Conservation (phyloP, 1,139 yeast species). For the Yamadazyma diddensiae region DNA sequence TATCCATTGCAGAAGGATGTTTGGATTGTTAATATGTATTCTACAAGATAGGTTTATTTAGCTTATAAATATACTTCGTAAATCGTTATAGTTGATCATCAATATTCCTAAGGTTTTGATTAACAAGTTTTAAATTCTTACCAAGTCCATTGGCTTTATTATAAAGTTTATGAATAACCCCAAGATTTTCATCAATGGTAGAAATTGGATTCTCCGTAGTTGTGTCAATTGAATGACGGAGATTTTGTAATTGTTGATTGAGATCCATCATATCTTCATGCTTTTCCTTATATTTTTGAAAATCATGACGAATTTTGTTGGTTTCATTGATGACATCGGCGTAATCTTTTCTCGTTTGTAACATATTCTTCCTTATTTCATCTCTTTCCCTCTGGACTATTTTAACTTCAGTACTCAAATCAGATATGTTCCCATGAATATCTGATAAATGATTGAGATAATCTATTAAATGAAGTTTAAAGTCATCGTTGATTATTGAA, state of each 20-base stretch:
- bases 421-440: slow-evolving; percentile 40
- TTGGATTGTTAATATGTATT: slow-evolving; percentile 7
- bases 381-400: slow-evolving; percentile 40
- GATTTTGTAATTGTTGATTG: slow-evolving; percentile 10
- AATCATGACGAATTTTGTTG: slow-evolving; percentile 33
- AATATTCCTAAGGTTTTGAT: slow-evolving; percentile 9
- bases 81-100: no score
- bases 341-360: slow-evolving; percentile 36
- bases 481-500: slow-evolving; percentile 25
- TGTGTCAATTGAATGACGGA: slow-evolving; percentile 5
- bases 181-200: slow-evolving; percentile 14
- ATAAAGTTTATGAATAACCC: slow-evolving; percentile 22
- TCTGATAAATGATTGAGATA: slow-evolving; percentile 33
- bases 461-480: slow-evolving; percentile 28
- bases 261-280: slow-evolving; percentile 22
- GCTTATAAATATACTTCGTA: slow-evolving; percentile 1
- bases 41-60: no score
- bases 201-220: slow-evolving; percentile 7
- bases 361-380: slow-evolving; percentile 37
- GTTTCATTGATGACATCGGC: slow-evolving; percentile 37
- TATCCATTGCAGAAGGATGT: no score
- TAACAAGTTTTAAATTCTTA: slow-evolving; percentile 25
- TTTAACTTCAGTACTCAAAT: slow-evolving; percentile 34
- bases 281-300: slow-evolving; percentile 22
- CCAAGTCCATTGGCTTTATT: slow-evolving; percentile 45